Evolutionary conservation across 345 rosid genomes (phyloP), one percentile per base, ranked within the genome.

Genomic region (Viola odorata): DNA sequence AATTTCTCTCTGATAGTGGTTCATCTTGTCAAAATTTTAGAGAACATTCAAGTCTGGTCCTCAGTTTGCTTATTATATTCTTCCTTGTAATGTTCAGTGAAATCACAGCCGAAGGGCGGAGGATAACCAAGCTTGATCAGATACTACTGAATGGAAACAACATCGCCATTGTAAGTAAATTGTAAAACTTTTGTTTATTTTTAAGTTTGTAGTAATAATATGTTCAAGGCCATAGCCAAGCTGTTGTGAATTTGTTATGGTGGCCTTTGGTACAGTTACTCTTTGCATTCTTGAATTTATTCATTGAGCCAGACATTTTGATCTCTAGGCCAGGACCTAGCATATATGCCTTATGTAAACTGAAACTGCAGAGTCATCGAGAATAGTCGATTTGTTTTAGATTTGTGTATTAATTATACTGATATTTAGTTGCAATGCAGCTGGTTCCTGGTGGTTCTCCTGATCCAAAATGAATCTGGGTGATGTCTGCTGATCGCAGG

Each of bases 391-490:
- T 23, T 23, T 23, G 32, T 11, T 52, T n/a, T 52, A 8, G 7
- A 16, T 32, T 0, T n/a, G 5, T 17, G 59, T 50, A 58, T 62
- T 49, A 41, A 14, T 15, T 48, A 7, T 58, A 47, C 69, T 55
- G 12, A 54, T 57, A 63, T 32, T 70, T 76, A 37, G 55, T 45
- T 37, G 45, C 50, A 49, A 63, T 84, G 80, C 86, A 86, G 99
- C 76, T 94, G 73, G 99, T 94, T 65, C 99, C 99, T 3, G 97
- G 97, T 64, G 96, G 99, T 39, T 77, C 84, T 54, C 99, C 99
- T 59, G 77, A 68, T 50, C 69, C 69, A 59, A 69, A 73, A 63
- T 73, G 69, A 73, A 53, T 14, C 48, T 32, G 53, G 12, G n/a
- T 9, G 60, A 51, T 57, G 3, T 16, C 17, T 40, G 10, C 56